A percentile compares a stretch with the other conserved stretches of the same genome.
phyloP scores from a whole-genome alignment of 1,284 basidiomycete genomes.

The Sanghuangporus weigelae region DNA sequence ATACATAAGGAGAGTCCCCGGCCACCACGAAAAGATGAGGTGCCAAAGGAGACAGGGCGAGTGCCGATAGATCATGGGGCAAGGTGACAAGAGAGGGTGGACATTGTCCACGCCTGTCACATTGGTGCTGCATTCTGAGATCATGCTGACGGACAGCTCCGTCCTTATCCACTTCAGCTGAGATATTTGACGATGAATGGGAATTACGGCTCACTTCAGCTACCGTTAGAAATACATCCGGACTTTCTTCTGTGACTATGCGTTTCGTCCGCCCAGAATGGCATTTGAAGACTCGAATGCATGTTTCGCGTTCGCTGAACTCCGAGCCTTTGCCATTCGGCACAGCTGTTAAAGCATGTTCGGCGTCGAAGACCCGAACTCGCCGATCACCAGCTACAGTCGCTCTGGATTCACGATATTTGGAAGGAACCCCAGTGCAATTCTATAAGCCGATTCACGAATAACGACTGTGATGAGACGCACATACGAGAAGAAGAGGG shows the following conservation, averaged over 20 bases:
- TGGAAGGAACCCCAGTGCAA: constrained; percentile 4
- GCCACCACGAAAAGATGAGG: constrained; percentile 75
- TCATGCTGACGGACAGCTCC: constrained; percentile 85
- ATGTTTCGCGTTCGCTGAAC: constrained; percentile 41
- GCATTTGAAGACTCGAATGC: constrained; percentile 57
- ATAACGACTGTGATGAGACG: constrained; percentile 18
- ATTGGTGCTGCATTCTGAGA: constrained; percentile 64
- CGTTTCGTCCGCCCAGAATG: constrained; percentile 72
- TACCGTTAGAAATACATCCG: constrained; percentile 81
- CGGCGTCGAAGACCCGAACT: constrained; percentile 80
- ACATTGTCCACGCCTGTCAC: constrained; percentile 42
- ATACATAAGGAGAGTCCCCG: constrained; percentile 63
- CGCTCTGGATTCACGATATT: constrained; percentile 37
- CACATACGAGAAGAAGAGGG: constrained; percentile 68
- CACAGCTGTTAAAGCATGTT: constrained; percentile 38
- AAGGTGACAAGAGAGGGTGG: constrained; percentile 64
- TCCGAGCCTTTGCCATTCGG: constrained; percentile 31
- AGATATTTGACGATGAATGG: constrained; percentile 1
- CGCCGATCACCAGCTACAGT: constrained; percentile 78
- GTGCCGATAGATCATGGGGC: constrained; percentile 53
- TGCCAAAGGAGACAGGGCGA: constrained; percentile 63
- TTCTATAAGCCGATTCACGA: not conserved
- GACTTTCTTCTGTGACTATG: constrained; percentile 78
- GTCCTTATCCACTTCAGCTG: constrained; percentile 35
- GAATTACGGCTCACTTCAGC: constrained; percentile 53